These are phyloP conservation scores for Penicillium atrosanguineum DNA, from an alignment of 495 filamentous ascomycete genomes.

Conservation along the genomic window DNA sequence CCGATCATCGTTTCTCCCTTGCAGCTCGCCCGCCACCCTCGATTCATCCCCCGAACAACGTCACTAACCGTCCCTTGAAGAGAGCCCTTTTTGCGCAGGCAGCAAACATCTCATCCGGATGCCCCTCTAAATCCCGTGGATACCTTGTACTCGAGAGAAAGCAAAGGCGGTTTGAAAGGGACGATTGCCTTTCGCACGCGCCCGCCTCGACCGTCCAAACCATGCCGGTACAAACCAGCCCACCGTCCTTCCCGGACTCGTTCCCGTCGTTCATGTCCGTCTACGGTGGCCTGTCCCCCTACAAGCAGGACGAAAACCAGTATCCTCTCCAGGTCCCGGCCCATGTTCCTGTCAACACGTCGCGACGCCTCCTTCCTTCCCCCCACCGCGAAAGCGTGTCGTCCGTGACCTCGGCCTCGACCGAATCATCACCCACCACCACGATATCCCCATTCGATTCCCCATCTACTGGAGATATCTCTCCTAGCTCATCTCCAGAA, in stretches of 20 bases:
- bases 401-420: conserved; percentile 78
- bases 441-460: conserved; percentile 93
- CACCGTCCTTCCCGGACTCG: conserved; percentile 54
- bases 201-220: conserved; percentile 13
- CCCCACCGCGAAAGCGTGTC: conserved; percentile 52
- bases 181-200: conserved; percentile 5
- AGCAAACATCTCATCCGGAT: conserved; percentile 36
- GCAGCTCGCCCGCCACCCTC: conserved; percentile 15
- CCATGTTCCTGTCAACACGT: conserved; percentile 33
- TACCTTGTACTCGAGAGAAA: conserved; percentile 16
- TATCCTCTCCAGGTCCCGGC: conserved; percentile 30
- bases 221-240: conserved; percentile 49
- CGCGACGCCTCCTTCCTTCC: conserved; percentile 31
- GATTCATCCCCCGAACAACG: conserved; percentile 21
- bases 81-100: conserved; percentile 45
- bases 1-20: conserved; percentile 25
- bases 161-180: conserved; percentile 14
- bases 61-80: conserved; percentile 22
- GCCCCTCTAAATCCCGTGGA: conserved; percentile 14
- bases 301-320: conserved; percentile 32
- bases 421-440: conserved; percentile 92
- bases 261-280: conserved; percentile 74
- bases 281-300: conserved; percentile 44
- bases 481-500: conserved; percentile 88
- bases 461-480: conserved; percentile 81